These are phyloP conservation scores for Suillus paluster DNA, from an alignment of 768 basidiomycete genomes.

Conservation along the genomic window DNA sequence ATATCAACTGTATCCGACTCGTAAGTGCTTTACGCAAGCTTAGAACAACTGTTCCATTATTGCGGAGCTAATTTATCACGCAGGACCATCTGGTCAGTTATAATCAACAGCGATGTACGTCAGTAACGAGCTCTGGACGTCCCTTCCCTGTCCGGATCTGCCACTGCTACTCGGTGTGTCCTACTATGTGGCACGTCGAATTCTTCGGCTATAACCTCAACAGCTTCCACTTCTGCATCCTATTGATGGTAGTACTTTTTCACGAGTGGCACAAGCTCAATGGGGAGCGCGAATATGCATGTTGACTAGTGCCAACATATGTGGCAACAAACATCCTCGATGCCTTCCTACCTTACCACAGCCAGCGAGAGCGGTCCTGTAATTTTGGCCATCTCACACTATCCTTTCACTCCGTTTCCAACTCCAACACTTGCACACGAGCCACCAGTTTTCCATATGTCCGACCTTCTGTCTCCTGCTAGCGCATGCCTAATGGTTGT, in stretches of 20 bases:
- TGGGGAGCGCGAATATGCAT: slow-evolving; percentile 1
- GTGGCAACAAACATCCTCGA: too few relatives aligned
- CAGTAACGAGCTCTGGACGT: too few relatives aligned
- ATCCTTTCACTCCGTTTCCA: slow-evolving; percentile 63
- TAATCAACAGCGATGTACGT: too few relatives aligned
- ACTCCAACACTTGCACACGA: slow-evolving; percentile 59
- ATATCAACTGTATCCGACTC: too few relatives aligned
- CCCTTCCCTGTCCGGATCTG: neutral
- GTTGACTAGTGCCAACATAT: slow-evolving; percentile 10
- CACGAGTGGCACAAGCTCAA: slow-evolving; percentile 6
- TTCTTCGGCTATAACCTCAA: slow-evolving; percentile 5
- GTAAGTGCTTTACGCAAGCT: too few relatives aligned
- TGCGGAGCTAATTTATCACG: too few relatives aligned
- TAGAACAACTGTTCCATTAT: too few relatives aligned
- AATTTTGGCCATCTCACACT: slow-evolving; percentile 43
- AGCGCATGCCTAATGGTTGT: slow-evolving; percentile 40
- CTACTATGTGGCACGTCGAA: neutral
- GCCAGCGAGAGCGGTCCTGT: slow-evolving; percentile 26
- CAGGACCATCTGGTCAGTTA: too few relatives aligned
- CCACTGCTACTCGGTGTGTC: slow-evolving; percentile 17
- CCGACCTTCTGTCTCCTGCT: slow-evolving; percentile 58
- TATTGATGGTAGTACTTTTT: slow-evolving; percentile 13
- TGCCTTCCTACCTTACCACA: slow-evolving; percentile 14
- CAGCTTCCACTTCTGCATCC: slow-evolving; percentile 3
- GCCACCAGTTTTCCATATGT: slow-evolving; percentile 55